phyloP scores from a whole-genome alignment of 2,329 filamentous ascomycete species.

The Colletotrichum graminicola region DNA sequence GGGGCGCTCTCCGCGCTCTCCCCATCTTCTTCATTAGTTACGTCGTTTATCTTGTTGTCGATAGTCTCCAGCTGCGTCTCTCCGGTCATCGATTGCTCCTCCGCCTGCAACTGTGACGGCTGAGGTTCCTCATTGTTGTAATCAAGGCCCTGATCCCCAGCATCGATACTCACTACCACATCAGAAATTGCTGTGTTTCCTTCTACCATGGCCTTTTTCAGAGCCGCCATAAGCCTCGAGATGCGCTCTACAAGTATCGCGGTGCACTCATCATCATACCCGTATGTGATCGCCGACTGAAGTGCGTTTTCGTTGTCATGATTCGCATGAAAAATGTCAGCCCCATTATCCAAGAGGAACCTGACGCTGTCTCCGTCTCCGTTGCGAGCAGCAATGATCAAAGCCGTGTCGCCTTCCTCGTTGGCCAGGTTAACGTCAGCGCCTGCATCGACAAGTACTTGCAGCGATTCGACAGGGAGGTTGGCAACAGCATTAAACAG shows the following conservation, averaged over 20 bases:
- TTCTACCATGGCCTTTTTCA: conserved; percentile 48
- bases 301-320: conserved; percentile 49
- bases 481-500: conserved; percentile 53
- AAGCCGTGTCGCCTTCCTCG: conserved; percentile 53
- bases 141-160: conserved; percentile 46
- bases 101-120: conserved; percentile 35
- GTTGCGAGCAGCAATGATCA: conserved; percentile 52
- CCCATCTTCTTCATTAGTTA: not conserved
- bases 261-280: conserved; percentile 47
- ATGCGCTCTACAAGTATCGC: conserved; percentile 49
- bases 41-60: not conserved
- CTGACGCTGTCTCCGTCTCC: conserved; percentile 51
- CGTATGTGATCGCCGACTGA: conserved; percentile 46
- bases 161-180: conserved; percentile 47
- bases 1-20: not conserved
- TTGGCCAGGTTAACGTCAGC: conserved; percentile 54
- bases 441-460: conserved; percentile 51
- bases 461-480: conserved; percentile 50
- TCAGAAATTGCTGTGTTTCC: conserved; percentile 48
- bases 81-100: not conserved
- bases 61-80: not conserved
- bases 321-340: conserved; percentile 52
- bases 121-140: conserved; percentile 46
- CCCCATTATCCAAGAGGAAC: conserved; percentile 52
- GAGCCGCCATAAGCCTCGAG: conserved; percentile 47